A percentile compares a stretch with the other conserved stretches of the same genome.
phyloP scores from a whole-genome alignment of 495 filamentous ascomycete species.

The Aspergillus carlsbadensis region DNA sequence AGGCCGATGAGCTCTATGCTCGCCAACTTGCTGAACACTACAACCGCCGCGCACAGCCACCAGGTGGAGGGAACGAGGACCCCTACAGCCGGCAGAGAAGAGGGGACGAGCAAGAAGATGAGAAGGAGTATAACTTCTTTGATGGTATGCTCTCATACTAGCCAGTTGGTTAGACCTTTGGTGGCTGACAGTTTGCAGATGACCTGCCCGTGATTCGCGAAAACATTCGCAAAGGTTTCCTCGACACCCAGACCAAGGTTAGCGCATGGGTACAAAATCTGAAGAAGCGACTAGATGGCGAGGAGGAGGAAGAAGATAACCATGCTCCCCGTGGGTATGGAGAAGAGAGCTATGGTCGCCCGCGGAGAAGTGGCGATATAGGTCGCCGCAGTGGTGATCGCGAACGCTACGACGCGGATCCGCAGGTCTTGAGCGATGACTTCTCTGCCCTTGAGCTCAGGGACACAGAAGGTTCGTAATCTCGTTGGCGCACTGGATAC shows the following conservation, averaged over 20 bases:
- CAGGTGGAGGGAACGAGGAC: constrained; percentile 45
- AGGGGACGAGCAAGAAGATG: constrained; percentile 47
- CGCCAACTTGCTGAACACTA: constrained; percentile 92
- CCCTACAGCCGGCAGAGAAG: constrained; percentile 29
- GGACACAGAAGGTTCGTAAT: constrained; percentile 64
- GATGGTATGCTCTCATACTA: constrained; percentile 56
- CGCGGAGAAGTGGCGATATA: constrained; percentile 56
- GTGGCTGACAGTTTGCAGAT: constrained; percentile 48
- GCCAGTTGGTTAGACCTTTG: neutral
- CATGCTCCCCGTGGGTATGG: constrained; percentile 48
- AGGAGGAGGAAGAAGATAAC: constrained; percentile 59
- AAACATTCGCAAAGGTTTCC: constrained; percentile 90
- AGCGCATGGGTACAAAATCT: constrained; percentile 89
- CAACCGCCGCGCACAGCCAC: constrained; percentile 48
- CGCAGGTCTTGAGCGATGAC: constrained; percentile 82
- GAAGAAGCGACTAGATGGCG: constrained; percentile 88
- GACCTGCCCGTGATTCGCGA: constrained; percentile 92
- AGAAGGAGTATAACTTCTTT: constrained; percentile 81
- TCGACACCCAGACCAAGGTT: constrained; percentile 90
- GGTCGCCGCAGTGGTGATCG: constrained; percentile 75
- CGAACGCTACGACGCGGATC: constrained; percentile 94
- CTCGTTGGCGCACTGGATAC: neutral
- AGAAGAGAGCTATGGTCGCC: constrained; percentile 34
- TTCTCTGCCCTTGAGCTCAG: constrained; percentile 86
- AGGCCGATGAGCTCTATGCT: constrained; percentile 90